Base-by-base conservation (phyloP, 805 yeast species). In the Myxozyma nipponensis region DNA sequence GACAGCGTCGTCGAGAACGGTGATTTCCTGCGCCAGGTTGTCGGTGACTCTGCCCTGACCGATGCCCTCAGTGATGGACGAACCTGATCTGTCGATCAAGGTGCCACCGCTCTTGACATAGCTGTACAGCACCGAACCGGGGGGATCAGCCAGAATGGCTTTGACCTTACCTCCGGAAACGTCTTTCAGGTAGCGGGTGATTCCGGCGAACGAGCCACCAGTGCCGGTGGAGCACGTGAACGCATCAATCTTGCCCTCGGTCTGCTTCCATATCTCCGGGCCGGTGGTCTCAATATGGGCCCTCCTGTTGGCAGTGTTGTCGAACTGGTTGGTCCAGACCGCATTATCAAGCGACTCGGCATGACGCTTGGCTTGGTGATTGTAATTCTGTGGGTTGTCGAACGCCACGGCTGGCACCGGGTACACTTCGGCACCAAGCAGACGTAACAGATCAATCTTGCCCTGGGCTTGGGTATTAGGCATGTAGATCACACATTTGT, bases 11-110 rank as follows among this genome's bases (percentile, higher is more conserved):
- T 90, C 96, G 34, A 87, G 74, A 28, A 82, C 66, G 6, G 75
- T 83, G 25, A 88, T 71, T 56, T 87, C 96, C 39, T 80, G 84
- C 17, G 73, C 74, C 67, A 90, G 75, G 67, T 90, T 90, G 56
- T 78, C 84, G 4, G 96, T 90, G 62, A 90, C 84, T 62, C 97
- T 77, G 42, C 96, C 96, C 70, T 90, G 97, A 25, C 97, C 97
- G 70, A 90, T 88, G 28, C 97, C 97, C 71, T 90, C 97, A 25
- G 96, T 90, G 68, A 90, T 88, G 0, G 95, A 84, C 2, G 87
- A 79, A 26, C 97, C 97, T 1, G 77, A 75, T 62, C 89, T 78
- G 39, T 80, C 87, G 49, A 83, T 69, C 9, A 77, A 74, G 64
- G 82, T 72, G 28, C 91, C 91, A 17, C 81, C 79, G 3, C 85